A percentile compares a stretch with the other conserved stretches of the same genome.
phyloP scores from a whole-genome alignment of 805 yeast species.

The Clavispora carvajalis region DNA sequence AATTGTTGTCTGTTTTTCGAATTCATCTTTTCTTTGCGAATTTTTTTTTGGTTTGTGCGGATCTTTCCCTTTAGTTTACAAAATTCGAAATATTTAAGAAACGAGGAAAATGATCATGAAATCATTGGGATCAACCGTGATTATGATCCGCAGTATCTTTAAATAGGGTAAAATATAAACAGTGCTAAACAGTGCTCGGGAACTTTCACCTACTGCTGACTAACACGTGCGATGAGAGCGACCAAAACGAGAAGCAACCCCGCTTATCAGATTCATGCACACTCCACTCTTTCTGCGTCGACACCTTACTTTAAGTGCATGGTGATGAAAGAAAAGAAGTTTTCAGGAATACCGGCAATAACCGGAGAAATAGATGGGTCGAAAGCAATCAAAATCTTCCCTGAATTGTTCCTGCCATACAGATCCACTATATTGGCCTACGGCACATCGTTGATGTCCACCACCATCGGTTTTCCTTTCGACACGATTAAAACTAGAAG shows the following conservation, averaged over 20 bases:
- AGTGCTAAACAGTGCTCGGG: no score
- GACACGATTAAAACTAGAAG: constrained; percentile 84
- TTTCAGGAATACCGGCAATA: constrained; percentile 47
- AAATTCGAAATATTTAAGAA: no score
- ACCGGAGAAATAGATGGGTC: constrained; percentile 48
- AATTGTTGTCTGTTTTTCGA: no score
- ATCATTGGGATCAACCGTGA: no score
- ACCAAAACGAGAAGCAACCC: background rate
- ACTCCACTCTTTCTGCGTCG: background rate
- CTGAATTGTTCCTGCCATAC: constrained; percentile 45
- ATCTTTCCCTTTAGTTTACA: no score
- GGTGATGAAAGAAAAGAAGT: background rate
- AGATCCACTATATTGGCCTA: constrained; percentile 59
- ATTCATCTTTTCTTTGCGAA: no score
- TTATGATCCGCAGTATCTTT: no score
- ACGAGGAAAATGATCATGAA: no score
- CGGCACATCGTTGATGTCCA: constrained; percentile 55
- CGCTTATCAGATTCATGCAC: background rate
- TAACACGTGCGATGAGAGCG: background rate
- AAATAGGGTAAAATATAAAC: no score
- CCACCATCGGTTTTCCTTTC: constrained; percentile 74
- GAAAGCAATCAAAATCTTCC: constrained; percentile 45
- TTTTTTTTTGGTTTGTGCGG: no score
- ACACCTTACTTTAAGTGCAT: background rate
- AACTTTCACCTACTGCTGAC: background rate